Conservation (phyloP, 2,329 filamentous ascomycete genomes). For the Corinectria fuckeliana region DNA sequence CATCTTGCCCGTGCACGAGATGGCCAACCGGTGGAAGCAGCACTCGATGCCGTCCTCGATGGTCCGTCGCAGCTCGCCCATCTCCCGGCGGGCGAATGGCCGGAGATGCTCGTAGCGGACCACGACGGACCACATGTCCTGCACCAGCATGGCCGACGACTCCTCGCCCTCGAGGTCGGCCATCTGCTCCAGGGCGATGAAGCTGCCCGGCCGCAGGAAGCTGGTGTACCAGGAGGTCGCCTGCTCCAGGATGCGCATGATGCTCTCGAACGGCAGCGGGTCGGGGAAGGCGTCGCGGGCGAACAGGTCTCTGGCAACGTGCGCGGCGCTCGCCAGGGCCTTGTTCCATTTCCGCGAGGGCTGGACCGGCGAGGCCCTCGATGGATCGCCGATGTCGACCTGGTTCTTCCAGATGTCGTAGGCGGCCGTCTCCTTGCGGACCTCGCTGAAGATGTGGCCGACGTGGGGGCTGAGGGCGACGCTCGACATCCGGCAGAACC, state of each 20-base stretch:
- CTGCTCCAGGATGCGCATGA: conserved; percentile 9
- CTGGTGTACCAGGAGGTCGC: not conserved
- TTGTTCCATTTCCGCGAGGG: conserved; percentile 7
- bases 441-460: not conserved
- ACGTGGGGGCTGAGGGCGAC: not conserved
- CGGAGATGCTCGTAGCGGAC: not conserved
- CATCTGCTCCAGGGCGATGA: not conserved
- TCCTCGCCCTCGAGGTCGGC: not conserved
- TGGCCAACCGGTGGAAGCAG: not conserved
- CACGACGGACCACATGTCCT: conserved; percentile 3
- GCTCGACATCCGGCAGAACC: not conserved
- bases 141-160: not conserved
- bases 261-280: conserved; percentile 1
- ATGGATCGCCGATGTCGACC: not conserved
- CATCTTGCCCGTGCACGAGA: not conserved
- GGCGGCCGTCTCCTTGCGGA: not conserved
- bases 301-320: not conserved
- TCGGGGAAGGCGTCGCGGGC: not conserved
- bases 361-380: not conserved
- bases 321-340: not conserved
- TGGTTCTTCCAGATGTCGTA: conserved; percentile 1
- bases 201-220: not conserved
- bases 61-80: no score
- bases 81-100: no score
- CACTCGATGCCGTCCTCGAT: not conserved